Evolutionary conservation across 1,284 basidiomycete genomes (phyloP).

Genomic region (Microstroma glucosiphilum): DNA sequence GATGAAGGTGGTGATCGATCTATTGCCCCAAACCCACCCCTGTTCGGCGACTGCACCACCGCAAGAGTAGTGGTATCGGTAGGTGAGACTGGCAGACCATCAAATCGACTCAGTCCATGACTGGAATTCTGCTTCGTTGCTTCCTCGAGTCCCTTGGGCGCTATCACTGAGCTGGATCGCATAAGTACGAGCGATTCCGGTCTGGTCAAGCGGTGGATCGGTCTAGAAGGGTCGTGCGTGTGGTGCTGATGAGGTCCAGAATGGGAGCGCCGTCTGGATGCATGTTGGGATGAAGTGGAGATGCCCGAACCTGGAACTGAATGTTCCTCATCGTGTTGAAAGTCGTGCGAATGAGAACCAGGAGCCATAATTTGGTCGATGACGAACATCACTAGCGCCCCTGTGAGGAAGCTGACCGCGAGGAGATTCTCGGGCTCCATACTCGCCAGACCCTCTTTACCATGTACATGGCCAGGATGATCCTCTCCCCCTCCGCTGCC

Average conservation of each 20-base stretch:
- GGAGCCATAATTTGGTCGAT: conserved; percentile 16
- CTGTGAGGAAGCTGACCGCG: conserved; percentile 36
- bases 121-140: background rate
- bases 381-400: conserved; percentile 44
- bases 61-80: background rate
- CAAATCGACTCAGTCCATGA: background rate
- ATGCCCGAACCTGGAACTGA: too few species aligned
- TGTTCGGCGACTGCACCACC: background rate
- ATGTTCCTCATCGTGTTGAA: background rate
- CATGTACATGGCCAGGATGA: conserved; percentile 16
- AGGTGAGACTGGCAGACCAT: background rate
- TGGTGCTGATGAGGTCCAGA: background rate
- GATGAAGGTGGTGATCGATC: background rate
- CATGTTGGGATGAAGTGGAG: background rate
- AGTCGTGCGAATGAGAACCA: conserved; percentile 9
- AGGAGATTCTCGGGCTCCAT: conserved; percentile 27
- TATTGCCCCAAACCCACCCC: background rate
- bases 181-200: background rate
- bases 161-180: background rate
- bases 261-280: background rate
- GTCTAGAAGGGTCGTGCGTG: background rate
- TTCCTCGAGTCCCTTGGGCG: background rate
- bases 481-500: background rate
- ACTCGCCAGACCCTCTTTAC: background rate
- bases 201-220: background rate